These are phyloP conservation scores for Amborella trichopoda DNA, from an alignment of 164 flowering plant genomes.

Conservation along the genomic window DNA sequence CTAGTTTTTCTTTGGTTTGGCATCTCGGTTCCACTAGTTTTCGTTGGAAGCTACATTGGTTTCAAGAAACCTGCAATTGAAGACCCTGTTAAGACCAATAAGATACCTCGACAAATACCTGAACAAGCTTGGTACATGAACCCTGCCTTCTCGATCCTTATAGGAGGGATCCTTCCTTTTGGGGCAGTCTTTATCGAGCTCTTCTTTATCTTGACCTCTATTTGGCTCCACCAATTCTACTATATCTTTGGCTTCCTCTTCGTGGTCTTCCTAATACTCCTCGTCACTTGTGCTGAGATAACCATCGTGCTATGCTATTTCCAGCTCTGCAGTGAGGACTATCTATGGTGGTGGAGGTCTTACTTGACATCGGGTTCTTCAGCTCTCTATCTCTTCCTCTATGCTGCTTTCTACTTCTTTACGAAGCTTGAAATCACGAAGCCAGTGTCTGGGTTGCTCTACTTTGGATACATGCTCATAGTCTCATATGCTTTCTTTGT, in stretches of 20 bases:
- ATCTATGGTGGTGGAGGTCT: constrained; percentile 97
- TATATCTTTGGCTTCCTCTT: constrained; percentile 92
- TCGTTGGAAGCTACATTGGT: constrained; percentile 73
- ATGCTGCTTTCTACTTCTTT: constrained; percentile 81
- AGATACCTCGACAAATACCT: constrained; percentile 82
- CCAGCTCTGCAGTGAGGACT: constrained; percentile 96
- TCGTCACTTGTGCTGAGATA: constrained; percentile 86
- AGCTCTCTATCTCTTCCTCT: constrained; percentile 78
- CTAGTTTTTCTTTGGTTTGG: constrained; percentile 76
- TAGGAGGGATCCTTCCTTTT: constrained; percentile 89
- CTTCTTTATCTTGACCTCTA: constrained; percentile 82
- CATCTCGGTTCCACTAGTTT: constrained; percentile 83
- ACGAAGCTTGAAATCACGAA: constrained; percentile 50
- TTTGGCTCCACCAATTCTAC: constrained; percentile 91
- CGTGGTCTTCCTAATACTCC: constrained; percentile 70
- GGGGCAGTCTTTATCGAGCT: constrained; percentile 93
- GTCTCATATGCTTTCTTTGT: constrained; percentile 86
- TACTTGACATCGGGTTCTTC: constrained; percentile 88
- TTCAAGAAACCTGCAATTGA: constrained; percentile 72
- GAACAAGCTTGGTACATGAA: constrained; percentile 90
- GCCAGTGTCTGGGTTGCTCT: constrained; percentile 64
- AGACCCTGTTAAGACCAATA: constrained; percentile 79
- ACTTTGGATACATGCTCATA: constrained; percentile 86
- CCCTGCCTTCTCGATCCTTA: constrained; percentile 55
- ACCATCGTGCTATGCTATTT: constrained; percentile 91